phyloP scores from a whole-genome alignment of 2,329 filamentous ascomycete species.

The Lecanicillium sp. region DNA sequence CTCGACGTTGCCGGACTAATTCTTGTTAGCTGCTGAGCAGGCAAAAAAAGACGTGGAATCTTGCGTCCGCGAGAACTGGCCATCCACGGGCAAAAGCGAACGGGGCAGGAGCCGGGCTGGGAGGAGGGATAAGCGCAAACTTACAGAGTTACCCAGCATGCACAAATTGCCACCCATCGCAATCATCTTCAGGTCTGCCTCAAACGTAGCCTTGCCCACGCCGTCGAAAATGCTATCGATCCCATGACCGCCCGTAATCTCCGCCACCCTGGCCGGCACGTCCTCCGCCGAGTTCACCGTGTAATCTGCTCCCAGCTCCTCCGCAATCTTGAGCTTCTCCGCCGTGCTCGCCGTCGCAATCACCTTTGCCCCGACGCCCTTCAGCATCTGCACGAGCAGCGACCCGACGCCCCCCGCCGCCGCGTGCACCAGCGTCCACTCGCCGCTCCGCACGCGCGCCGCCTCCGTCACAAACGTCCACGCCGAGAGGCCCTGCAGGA shows the following conservation, averaged over 20 bases:
- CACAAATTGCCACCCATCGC: conserved; percentile 72
- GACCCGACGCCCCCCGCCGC: conserved; percentile 78
- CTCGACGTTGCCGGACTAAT: conserved; percentile 62
- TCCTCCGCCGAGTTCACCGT: conserved; percentile 59
- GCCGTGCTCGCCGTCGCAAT: conserved; percentile 73
- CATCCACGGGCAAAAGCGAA: background rate
- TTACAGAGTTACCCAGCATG: conserved; percentile 73
- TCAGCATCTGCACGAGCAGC: conserved; percentile 69
- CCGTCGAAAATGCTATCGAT: conserved; percentile 78
- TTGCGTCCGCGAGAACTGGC: background rate
- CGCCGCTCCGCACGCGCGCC: conserved; percentile 66
- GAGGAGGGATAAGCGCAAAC: conserved; percentile 22
- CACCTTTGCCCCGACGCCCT: conserved; percentile 63
- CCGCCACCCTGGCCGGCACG: conserved; percentile 52
- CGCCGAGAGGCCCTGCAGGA: conserved; percentile 81
- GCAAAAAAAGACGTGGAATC: background rate
- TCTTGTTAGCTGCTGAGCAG: too few species aligned
- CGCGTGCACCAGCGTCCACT: conserved; percentile 80
- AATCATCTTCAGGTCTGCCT: conserved; percentile 66
- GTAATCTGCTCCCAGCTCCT: conserved; percentile 63
- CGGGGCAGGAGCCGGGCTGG: background rate
- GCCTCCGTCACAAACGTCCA: conserved; percentile 73
- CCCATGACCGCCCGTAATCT: conserved; percentile 67
- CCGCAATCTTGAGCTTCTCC: conserved; percentile 67
- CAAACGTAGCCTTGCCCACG: conserved; percentile 80